These are phyloP conservation scores for Sporothrix luriei DNA, from an alignment of 2,329 filamentous ascomycete species.

Conservation along the genomic window DNA sequence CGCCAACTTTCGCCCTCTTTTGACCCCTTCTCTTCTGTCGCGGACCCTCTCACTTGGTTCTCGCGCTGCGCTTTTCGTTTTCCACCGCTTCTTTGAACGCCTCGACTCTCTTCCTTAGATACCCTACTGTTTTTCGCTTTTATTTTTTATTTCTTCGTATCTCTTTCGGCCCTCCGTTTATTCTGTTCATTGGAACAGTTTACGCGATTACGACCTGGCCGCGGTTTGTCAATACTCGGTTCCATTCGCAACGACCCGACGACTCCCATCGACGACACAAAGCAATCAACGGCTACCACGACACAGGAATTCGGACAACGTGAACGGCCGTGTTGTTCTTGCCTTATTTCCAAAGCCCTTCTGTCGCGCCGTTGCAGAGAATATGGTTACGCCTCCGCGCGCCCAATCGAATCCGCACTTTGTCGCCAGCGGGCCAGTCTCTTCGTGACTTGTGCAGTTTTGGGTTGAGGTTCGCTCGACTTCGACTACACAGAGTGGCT, in stretches of 20 bases:
- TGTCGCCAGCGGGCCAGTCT: constrained; percentile 9
- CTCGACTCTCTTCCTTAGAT: background rate
- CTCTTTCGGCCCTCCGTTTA: background rate
- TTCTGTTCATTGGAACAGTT: background rate
- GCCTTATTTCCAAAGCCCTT: background rate
- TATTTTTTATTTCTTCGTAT: background rate
- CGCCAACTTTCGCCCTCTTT: constrained; percentile 9
- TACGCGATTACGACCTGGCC: background rate
- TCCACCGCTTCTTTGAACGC: background rate
- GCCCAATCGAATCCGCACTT: constrained; percentile 23
- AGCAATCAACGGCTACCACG: background rate
- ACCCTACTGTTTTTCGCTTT: too few relatives aligned
- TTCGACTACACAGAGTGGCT: background rate
- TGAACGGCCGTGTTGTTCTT: background rate
- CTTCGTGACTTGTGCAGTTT: constrained; percentile 15
- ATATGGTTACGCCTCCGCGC: constrained; percentile 6
- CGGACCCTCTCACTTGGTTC: constrained; percentile 3
- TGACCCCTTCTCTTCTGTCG: constrained; percentile 19
- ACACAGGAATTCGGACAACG: background rate
- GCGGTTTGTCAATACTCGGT: background rate
- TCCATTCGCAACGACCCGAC: background rate
- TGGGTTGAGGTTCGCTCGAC: background rate
- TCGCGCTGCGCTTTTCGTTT: constrained; percentile 13
- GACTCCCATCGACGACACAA: constrained; percentile 17
- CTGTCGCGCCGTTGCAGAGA: background rate